These are phyloP conservation scores for Solanum corneliomulleri DNA, from an alignment of 257 asterid species.

Conservation along the genomic window DNA sequence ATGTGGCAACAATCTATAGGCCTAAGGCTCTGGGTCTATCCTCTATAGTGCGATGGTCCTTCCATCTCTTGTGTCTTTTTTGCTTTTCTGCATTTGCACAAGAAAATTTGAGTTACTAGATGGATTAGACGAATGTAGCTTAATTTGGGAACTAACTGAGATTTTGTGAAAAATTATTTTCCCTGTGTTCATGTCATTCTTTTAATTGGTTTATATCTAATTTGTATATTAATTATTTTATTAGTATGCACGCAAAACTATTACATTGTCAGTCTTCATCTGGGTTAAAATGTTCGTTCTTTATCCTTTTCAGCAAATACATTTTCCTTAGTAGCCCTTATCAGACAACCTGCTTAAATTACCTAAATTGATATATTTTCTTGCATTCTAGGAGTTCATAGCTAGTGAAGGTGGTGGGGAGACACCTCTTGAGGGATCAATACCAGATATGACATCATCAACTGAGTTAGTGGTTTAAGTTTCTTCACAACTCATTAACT, in stretches of 20 bases:
- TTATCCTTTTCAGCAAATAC: neutral
- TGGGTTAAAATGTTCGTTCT: neutral
- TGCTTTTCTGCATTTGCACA: neutral
- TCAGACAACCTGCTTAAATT: neutral
- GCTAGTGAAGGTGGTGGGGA: constrained; percentile 87
- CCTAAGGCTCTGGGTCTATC: neutral
- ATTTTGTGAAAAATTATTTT: neutral
- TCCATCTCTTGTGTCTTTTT: neutral
- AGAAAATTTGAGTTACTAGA: neutral
- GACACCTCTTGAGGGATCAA: constrained; percentile 92
- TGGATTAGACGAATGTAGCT: neutral
- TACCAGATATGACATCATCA: constrained; percentile 98
- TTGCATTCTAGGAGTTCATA: constrained; percentile 54
- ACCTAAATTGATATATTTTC: neutral
- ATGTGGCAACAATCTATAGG: neutral
- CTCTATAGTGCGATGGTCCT: neutral
- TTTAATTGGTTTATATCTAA: neutral
- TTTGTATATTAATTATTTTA: neutral
- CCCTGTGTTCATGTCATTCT: neutral
- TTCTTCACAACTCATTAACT: neutral
- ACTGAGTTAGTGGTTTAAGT: constrained; percentile 64
- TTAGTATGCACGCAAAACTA: neutral
- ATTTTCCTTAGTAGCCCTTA: neutral
- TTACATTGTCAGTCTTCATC: neutral
- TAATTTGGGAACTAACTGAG: neutral